These are phyloP conservation scores for Ulmus americana DNA, from an alignment of 331 rosid species.

Conservation along the genomic window DNA sequence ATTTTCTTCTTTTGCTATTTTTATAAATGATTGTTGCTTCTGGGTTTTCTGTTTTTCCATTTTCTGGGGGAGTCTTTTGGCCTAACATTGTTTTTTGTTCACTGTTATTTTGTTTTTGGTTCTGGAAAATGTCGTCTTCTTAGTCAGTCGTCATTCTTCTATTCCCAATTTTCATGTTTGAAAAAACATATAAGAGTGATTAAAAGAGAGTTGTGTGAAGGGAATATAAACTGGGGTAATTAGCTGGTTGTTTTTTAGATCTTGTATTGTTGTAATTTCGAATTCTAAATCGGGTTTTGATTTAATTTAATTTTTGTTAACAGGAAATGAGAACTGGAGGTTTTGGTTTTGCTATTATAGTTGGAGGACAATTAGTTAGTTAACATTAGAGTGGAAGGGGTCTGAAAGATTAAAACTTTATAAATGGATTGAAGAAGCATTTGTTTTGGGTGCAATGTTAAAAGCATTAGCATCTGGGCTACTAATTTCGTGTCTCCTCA, in stretches of 20 bases:
- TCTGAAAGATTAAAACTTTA: conserved; percentile 22
- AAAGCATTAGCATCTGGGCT: conserved; percentile 67
- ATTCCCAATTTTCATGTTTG: conserved; percentile 28
- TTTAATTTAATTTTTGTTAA: conserved; percentile 21
- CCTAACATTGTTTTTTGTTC: conserved; percentile 19
- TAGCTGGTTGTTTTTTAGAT: conserved; percentile 14
- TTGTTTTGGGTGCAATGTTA: conserved; percentile 77
- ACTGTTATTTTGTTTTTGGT: conserved; percentile 18
- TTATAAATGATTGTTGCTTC: conserved; percentile 28
- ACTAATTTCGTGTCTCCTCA: conserved; percentile 45
- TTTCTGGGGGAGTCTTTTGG: conserved; percentile 23
- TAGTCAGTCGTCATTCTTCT: conserved; percentile 42
- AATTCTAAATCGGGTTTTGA: conserved; percentile 23
- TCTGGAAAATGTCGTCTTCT: conserved; percentile 33
- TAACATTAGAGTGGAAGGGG: conserved; percentile 24
- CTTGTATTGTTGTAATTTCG: background rate
- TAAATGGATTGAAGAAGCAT: conserved; percentile 63
- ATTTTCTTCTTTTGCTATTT: conserved; percentile 18
- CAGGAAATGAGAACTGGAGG: conserved; percentile 49
- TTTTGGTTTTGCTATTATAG: conserved; percentile 24
- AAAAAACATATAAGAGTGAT: background rate
- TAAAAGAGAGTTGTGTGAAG: background rate
- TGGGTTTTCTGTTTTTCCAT: conserved; percentile 12
- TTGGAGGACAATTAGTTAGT: conserved; percentile 20
- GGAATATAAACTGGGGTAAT: conserved; percentile 2